Evolutionary conservation across 345 rosid genomes (phyloP).

Genomic region (Acer saccharum): DNA sequence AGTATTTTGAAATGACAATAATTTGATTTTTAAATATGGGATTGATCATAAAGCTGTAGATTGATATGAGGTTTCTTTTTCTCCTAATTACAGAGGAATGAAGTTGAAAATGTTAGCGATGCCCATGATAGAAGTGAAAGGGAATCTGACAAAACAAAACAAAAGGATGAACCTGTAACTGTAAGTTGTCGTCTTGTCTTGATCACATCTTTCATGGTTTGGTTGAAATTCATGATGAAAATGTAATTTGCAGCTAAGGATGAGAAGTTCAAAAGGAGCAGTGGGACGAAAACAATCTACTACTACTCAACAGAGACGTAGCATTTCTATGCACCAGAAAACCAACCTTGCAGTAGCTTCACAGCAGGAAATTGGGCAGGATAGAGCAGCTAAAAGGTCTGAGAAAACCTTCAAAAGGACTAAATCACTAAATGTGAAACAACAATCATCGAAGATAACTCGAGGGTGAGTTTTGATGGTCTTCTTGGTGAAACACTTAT

Average conservation of each 20-base stretch:
- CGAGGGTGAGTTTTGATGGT: conserved; percentile 33
- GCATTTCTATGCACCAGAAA: conserved; percentile 34
- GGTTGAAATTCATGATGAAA: conserved; percentile 11
- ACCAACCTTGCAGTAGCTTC: conserved; percentile 20
- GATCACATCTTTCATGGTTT: not conserved
- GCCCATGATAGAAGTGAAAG: conserved; percentile 20
- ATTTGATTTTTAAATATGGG: not conserved
- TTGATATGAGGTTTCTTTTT: conserved; percentile 6
- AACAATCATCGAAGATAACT: conserved; percentile 19
- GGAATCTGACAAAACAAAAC: conserved; percentile 11
- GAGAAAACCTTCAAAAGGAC: conserved; percentile 33
- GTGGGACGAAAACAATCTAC: conserved; percentile 23
- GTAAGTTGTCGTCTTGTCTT: conserved; percentile 25
- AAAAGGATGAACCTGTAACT: conserved; percentile 30
- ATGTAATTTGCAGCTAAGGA: conserved; percentile 25
- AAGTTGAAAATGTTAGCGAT: conserved; percentile 11
- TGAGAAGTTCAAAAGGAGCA: conserved; percentile 22
- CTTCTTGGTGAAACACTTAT: not conserved
- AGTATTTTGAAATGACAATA: conserved; percentile 25
- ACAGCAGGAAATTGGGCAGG: conserved; percentile 13
- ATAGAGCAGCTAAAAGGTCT: conserved; percentile 21
- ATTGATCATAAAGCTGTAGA: not conserved
- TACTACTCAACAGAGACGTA: conserved; percentile 27
- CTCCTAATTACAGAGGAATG: conserved; percentile 31
- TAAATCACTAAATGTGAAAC: conserved; percentile 38